Base-by-base conservation (phyloP, 768 basidiomycete species). In the Termitomyces sp. region DNA sequence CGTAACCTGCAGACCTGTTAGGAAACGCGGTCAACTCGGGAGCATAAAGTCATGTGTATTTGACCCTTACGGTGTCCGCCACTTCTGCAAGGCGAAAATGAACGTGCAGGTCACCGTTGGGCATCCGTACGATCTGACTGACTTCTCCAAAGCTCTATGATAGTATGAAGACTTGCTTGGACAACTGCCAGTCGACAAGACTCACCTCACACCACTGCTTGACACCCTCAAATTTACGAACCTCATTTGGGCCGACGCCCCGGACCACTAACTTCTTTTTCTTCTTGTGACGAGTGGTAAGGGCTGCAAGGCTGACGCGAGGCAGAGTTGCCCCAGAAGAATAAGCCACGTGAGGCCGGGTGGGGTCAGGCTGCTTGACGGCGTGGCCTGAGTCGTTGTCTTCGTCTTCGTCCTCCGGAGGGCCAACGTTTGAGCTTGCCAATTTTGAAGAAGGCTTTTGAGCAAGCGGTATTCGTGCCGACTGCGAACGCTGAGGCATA, bases 191-290 rank as follows among this genome's bases (percentile, higher is more conserved):
- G 32, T 29, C 37, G 53, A 21, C 56, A 53, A 43, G 16, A 44
- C 78, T 52, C 66, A 89, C 87, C 77, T 89, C 87, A 63, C 90
- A 92, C 90, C 90, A 92, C 58, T 74, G 77, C 64, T 83, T 85
- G 12, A 86, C 76, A 3, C 79, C 87, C 38, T 90, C 87, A 63
- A 88, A 81, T 60, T 85, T 85, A 35, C 75, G 74, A 23, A 76
- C 69, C 63, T 92, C 90, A 19, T 79, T 77, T 14, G 76, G 72
- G 8, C 78, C 78, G 29, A 91, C 80, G 32, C 90, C 90, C 64
- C 85, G 86, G 58, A 91, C 75, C 47, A 92, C 78, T 14, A 92
- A 77, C 63, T 81, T 86, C 71, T 82, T 85, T 63, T 82, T 80
- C 67, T 77, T 83, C 35, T 73, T 66, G 50, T 74, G 69, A 51